Evolutionary conservation across 371 early-diverging fungal genomes (phyloP).

Genomic region (Mucor sp.): DNA sequence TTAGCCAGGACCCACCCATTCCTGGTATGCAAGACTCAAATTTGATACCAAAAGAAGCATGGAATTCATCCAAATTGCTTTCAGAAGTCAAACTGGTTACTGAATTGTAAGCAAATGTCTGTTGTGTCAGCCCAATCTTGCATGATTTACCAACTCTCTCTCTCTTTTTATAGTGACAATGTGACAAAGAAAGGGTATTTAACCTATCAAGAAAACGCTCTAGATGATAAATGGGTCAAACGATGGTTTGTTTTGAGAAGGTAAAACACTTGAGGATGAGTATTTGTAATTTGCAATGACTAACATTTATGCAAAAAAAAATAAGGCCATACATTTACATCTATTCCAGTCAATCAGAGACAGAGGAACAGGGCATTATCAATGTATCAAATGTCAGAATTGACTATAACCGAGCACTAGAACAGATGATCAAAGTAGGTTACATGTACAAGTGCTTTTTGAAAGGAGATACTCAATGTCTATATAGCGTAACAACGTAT

Average conservation of each 20-base stretch:
- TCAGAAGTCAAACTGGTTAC: conserved; percentile 59
- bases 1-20: conserved; percentile 53
- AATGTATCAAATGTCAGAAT: conserved; percentile 71
- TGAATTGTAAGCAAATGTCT: conserved; percentile 47
- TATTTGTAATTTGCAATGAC: conserved; percentile 3
- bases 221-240: conserved; percentile 72
- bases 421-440: conserved; percentile 40
- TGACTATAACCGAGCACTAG: conserved; percentile 65
- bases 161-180: conserved; percentile 45
- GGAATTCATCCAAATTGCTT: conserved; percentile 41
- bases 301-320: background rate
- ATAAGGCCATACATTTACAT: conserved; percentile 78
- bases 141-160: background rate
- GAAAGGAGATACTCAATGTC: background rate
- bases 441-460: background rate
- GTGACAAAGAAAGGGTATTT: conserved; percentile 63
- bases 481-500: conserved; percentile 61
- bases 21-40: conserved; percentile 46
- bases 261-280: conserved; percentile 23
- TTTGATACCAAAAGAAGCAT: conserved; percentile 22
- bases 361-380: conserved; percentile 71
- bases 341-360: conserved; percentile 63
- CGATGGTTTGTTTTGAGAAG: conserved; percentile 84
- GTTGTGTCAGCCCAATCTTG: background rate
- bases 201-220: conserved; percentile 61